phyloP scores from a whole-genome alignment of 2,329 filamentous ascomycete genomes.

The Exophiala spinifera region DNA sequence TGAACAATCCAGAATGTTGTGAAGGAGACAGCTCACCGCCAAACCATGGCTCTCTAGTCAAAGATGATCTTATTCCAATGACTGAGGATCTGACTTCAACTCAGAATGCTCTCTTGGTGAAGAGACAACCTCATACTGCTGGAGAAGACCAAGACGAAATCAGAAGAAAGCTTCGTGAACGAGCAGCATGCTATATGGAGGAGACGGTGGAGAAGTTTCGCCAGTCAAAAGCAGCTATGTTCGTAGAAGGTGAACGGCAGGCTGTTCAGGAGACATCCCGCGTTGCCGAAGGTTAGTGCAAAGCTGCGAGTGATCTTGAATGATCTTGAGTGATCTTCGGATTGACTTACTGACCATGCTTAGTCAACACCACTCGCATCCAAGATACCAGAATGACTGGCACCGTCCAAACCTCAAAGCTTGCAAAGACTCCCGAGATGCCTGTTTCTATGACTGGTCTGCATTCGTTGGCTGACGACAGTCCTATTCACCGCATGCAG shows the following conservation, averaged over 20 bases:
- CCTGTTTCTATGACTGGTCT: not conserved
- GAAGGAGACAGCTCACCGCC: not conserved
- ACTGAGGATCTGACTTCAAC: slow-evolving; percentile 12
- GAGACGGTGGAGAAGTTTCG: slow-evolving; percentile 17
- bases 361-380: too few species aligned
- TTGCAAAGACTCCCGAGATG: not conserved
- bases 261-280: not conserved
- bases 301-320: too few species aligned
- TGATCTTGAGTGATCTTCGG: too few species aligned
- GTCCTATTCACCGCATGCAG: not conserved
- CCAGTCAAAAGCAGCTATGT: not conserved
- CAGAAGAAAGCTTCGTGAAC: not conserved
- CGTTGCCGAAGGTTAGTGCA: not conserved
- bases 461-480: not conserved
- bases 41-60: not conserved
- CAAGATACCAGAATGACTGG: too few species aligned
- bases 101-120: slow-evolving; percentile 9
- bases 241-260: not conserved
- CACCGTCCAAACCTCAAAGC: too few species aligned
- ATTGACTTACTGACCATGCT: not conserved
- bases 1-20: not conserved
- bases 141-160: not conserved
- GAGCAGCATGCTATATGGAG: slow-evolving; percentile 16
- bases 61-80: not conserved
- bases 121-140: not conserved